A percentile compares a stretch with the other conserved stretches of the same genome.
Conservation (phyloP, 345 rosid genomes). For the Boechera divaricarpa region DNA sequence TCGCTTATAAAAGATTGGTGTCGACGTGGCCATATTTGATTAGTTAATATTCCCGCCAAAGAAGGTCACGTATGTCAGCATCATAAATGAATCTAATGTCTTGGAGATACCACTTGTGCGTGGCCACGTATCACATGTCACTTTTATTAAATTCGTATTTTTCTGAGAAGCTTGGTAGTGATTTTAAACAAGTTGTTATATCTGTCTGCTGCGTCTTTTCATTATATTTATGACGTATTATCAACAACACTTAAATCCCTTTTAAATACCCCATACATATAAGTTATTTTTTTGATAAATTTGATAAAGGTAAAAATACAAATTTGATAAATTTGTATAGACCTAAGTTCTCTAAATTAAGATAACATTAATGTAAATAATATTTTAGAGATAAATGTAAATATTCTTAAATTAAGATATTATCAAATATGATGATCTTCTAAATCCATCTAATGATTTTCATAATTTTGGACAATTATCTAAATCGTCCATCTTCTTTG, state of each 20-base stretch:
- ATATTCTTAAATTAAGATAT: too few relatives aligned
- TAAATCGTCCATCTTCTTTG: too few relatives aligned
- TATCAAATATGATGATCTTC: too few relatives aligned
- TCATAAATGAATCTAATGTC: slow-evolving; percentile 29
- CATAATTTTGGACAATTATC: too few relatives aligned
- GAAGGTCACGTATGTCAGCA: slow-evolving; percentile 19
- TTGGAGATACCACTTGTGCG: slow-evolving; percentile 20
- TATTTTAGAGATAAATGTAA: too few relatives aligned
- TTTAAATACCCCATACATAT: too few relatives aligned
- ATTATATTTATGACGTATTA: slow-evolving; percentile 1
- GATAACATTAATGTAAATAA: too few relatives aligned
- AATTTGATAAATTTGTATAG: too few relatives aligned
- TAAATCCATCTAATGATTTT: too few relatives aligned
- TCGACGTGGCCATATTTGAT: slow-evolving; percentile 15
- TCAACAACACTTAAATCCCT: neutral
- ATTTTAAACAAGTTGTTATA: neutral
- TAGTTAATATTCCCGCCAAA: slow-evolving; percentile 22
- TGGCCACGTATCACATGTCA: slow-evolving; percentile 30
- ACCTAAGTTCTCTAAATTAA: too few relatives aligned
- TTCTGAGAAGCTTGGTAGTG: slow-evolving; percentile 14
- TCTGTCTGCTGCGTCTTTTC: slow-evolving; percentile 7
- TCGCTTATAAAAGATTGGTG: neutral
- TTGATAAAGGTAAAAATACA: too few relatives aligned
- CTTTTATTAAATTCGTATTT: slow-evolving; percentile 13
- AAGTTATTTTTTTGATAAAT: too few relatives aligned